phyloP scores from a whole-genome alignment of 2,329 filamentous ascomycete genomes.

The Aspergillus sp. region DNA sequence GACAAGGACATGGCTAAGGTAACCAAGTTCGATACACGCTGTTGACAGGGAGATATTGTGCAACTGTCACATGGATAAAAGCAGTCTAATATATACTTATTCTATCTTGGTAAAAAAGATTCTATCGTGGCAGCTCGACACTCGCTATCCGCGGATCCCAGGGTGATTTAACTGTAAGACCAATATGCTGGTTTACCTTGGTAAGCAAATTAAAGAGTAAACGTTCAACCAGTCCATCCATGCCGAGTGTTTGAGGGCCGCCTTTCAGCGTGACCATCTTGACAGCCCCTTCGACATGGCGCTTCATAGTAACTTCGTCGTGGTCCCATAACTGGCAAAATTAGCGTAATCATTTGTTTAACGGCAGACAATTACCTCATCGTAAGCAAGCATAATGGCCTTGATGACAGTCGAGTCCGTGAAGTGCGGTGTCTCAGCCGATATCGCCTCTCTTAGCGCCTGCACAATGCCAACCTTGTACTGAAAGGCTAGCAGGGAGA shows the following conservation, averaged over 20 bases:
- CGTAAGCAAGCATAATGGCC: conserved; percentile 24
- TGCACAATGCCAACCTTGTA: conserved; percentile 7
- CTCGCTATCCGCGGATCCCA: background rate
- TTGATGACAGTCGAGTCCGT: conserved; percentile 19
- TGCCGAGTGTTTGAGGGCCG: conserved; percentile 6
- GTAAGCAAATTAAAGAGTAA: conserved; percentile 8
- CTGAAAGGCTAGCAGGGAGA: conserved; percentile 1
- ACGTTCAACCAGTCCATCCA: conserved; percentile 6
- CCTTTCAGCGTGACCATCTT: conserved; percentile 9
- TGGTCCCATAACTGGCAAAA: background rate
- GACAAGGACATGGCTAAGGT: background rate
- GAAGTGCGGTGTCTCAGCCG: conserved; percentile 10
- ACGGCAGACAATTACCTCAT: conserved; percentile 12
- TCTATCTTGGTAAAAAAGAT: no score
- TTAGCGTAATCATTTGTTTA: background rate
- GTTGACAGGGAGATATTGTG: background rate
- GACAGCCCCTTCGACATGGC: conserved; percentile 6
- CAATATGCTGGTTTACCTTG: background rate
- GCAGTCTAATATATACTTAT: no score
- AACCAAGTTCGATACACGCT: background rate
- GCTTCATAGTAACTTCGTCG: conserved; percentile 1
- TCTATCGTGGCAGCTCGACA: background rate
- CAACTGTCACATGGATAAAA: no score
- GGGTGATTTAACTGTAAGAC: background rate
- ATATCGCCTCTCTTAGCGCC: conserved; percentile 2